Evolutionary conservation across 176 grass and related monocot species (phyloP).

Genomic region (Tillandsia fasciculata): DNA sequence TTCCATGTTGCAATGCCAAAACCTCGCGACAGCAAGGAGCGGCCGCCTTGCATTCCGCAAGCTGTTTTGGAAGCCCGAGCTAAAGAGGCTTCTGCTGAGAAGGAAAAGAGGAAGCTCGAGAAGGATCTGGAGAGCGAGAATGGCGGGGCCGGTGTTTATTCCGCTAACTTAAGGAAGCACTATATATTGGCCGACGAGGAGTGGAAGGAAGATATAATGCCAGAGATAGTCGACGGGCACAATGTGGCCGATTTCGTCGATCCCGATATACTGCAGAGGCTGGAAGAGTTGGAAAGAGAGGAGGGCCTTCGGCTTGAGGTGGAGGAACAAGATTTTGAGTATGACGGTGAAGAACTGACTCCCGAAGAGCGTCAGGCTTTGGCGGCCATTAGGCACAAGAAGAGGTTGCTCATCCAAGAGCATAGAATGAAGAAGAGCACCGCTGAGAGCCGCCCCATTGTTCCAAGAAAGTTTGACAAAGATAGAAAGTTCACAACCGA

Average conservation of each 20-base stretch:
- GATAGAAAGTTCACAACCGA: conserved; percentile 34
- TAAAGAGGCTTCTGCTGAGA: conserved; percentile 24
- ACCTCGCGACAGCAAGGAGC: conserved; percentile 62
- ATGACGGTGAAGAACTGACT: conserved; percentile 51
- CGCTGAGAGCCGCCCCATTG: conserved; percentile 71
- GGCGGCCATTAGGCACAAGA: conserved; percentile 56
- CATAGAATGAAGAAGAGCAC: conserved; percentile 89
- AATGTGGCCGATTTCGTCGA: conserved; percentile 73
- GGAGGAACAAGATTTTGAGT: conserved; percentile 43
- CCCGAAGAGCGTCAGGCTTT: conserved; percentile 40
- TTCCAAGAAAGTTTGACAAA: conserved; percentile 56
- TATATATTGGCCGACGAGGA: conserved; percentile 59
- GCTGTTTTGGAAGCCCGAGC: conserved; percentile 31
- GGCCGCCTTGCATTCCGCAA: conserved; percentile 41
- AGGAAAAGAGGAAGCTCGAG: conserved; percentile 62
- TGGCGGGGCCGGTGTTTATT: conserved; percentile 87
- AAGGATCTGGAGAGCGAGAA: conserved; percentile 56
- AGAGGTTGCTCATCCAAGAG: conserved; percentile 51
- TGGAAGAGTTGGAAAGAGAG: conserved; percentile 64
- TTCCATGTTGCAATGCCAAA: conserved; percentile 84
- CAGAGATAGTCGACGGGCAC: conserved; percentile 65
- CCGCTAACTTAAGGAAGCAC: conserved; percentile 60
- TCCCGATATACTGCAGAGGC: conserved; percentile 58
- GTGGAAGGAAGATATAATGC: conserved; percentile 64
- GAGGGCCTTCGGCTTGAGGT: conserved; percentile 61